Percentiles rank a stretch among this genome's conserved stretches.
These are phyloP conservation scores for Hortaea sp. DNA, from an alignment of 2,329 filamentous ascomycete genomes.

Conservation along the genomic window DNA sequence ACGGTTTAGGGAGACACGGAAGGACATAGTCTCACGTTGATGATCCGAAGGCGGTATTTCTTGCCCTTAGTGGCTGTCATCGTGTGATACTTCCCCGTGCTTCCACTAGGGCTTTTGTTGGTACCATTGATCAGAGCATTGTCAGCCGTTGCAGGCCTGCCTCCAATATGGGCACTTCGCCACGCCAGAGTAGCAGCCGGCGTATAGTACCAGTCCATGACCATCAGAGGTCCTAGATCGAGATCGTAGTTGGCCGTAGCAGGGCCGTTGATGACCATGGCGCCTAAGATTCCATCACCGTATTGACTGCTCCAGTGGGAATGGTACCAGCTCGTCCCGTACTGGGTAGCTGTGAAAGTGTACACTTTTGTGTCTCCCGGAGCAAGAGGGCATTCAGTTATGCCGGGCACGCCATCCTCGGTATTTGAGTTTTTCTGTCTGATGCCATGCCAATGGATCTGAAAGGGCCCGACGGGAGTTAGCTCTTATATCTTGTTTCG, in stretches of 20 bases:
- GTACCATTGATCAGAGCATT: background rate
- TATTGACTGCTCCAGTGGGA: background rate
- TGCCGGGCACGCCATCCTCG: slow-evolving; percentile 1
- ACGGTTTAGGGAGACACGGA: background rate
- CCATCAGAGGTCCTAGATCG: slow-evolving; percentile 28
- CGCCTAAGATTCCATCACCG: slow-evolving; percentile 18
- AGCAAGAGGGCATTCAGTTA: slow-evolving; percentile 1
- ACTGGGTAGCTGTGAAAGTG: slow-evolving; percentile 15
- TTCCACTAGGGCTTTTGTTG: background rate
- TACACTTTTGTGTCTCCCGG: slow-evolving; percentile 18
- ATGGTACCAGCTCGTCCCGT: slow-evolving; percentile 1
- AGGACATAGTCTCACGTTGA: background rate
- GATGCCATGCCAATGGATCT: background rate
- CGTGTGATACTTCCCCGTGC: background rate
- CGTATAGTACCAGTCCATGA: slow-evolving; percentile 29
- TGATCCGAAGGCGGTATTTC: background rate
- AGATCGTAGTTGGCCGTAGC: slow-evolving; percentile 29
- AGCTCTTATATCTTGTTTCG: too few relatives aligned
- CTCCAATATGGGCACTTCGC: background rate
- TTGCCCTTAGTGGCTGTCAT: background rate
- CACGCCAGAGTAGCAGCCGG: slow-evolving; percentile 13
- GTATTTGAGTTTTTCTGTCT: background rate
- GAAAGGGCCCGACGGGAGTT: too few relatives aligned
- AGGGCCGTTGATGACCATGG: slow-evolving; percentile 30
- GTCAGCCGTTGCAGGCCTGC: background rate